Conservation (phyloP, 306 rosid species). For the Astragalus glycyphyllos region DNA sequence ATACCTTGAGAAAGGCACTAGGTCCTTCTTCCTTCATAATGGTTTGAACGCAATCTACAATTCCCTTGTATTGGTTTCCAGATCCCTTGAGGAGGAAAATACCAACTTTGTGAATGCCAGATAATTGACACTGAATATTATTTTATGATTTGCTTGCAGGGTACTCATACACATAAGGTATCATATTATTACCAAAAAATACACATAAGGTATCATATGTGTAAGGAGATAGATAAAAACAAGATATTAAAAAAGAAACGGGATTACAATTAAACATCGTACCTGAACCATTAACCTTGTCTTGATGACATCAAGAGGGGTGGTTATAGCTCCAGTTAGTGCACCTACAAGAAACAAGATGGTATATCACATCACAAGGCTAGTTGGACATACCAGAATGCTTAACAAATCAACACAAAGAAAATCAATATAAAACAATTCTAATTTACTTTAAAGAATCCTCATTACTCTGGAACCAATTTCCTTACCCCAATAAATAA, state of each 20-base stretch:
- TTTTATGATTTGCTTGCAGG: slow-evolving; percentile 31
- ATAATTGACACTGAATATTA: slow-evolving; percentile 38
- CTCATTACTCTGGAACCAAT: background rate
- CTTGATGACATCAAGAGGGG: slow-evolving; percentile 96
- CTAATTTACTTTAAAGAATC: background rate
- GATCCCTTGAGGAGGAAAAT: slow-evolving; percentile 66
- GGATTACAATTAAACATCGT: slow-evolving; percentile 37
- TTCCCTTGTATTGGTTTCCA: slow-evolving; percentile 80
- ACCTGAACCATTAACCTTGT: slow-evolving; percentile 96
- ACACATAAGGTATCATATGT: slow-evolving; percentile 5
- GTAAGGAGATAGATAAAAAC: slow-evolving; percentile 5
- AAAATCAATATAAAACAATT: slow-evolving; percentile 1
- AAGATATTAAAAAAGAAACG: background rate
- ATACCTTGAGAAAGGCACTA: slow-evolving; percentile 79
- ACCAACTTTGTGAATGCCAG: slow-evolving; percentile 38
- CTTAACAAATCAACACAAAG: slow-evolving; percentile 24
- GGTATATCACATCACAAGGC: slow-evolving; percentile 15
- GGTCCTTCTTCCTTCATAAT: slow-evolving; percentile 91
- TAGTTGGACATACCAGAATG: slow-evolving; percentile 23
- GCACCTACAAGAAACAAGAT: slow-evolving; percentile 64
- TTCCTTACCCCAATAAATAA: slow-evolving; percentile 7
- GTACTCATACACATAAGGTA: slow-evolving; percentile 7
- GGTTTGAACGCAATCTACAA: slow-evolving; percentile 89
- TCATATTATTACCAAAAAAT: too few species aligned
- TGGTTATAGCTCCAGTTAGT: slow-evolving; percentile 90